Conservation (phyloP, 371 early-diverging fungal genomes). For the Entomophthora muscae region DNA sequence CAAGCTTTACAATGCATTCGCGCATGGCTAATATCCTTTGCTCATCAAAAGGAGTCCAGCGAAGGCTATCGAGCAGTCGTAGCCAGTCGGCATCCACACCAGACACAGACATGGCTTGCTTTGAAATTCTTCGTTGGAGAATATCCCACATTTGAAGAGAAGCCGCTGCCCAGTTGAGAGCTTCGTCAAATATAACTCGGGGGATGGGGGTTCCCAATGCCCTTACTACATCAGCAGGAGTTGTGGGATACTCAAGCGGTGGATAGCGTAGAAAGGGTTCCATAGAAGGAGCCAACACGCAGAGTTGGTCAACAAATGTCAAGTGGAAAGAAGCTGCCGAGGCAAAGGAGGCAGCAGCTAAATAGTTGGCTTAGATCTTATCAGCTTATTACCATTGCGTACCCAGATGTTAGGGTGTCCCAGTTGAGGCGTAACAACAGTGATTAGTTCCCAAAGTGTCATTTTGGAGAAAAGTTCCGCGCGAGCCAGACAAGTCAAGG, state of each 20-base stretch:
- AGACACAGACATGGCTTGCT: conserved; percentile 34
- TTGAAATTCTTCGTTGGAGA: conserved; percentile 39
- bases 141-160: conserved; percentile 31
- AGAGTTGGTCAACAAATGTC: conserved; percentile 55
- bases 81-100: conserved; percentile 16
- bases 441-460: conserved; percentile 51
- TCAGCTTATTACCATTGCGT: conserved; percentile 30
- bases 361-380: not conserved
- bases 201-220: conserved; percentile 1
- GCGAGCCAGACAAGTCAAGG: conserved; percentile 62
- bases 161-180: not conserved
- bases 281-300: conserved; percentile 56
- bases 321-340: conserved; percentile 41
- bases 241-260: conserved; percentile 14
- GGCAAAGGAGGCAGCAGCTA: conserved; percentile 55
- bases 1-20: conserved; percentile 56
- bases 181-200: conserved; percentile 4
- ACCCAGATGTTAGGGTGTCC: conserved; percentile 78
- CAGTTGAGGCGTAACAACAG: conserved; percentile 45
- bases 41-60: not conserved
- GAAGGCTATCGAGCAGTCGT: not conserved
- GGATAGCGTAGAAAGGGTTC: conserved; percentile 35
- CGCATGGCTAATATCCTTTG: conserved; percentile 29
- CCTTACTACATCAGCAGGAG: conserved; percentile 37
- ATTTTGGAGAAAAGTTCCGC: conserved; percentile 69